Conservation (phyloP, 352 stramenopile species). For the Globisporangium mamillatum region DNA sequence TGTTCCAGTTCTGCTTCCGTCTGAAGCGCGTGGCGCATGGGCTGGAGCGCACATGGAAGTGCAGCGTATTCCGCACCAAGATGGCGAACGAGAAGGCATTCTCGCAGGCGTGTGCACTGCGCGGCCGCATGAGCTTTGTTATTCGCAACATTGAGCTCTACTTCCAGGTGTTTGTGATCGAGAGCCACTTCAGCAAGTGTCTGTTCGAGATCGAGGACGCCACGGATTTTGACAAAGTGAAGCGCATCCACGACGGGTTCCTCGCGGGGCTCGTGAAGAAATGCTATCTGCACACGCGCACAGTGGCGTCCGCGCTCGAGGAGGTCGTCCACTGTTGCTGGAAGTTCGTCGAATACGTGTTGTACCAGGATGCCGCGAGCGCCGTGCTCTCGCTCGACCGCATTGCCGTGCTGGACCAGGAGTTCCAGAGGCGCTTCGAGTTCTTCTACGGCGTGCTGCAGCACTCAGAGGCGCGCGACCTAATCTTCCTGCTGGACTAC, state of each 20-base stretch:
- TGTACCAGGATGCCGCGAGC: conserved; percentile 32
- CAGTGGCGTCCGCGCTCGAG: conserved; percentile 52
- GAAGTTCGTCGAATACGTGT: conserved; percentile 65
- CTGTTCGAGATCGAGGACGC: conserved; percentile 44
- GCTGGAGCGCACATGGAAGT: conserved; percentile 68
- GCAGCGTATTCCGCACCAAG: conserved; percentile 32
- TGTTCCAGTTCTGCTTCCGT: conserved; percentile 82
- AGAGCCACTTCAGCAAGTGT: conserved; percentile 58
- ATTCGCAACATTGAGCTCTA: conserved; percentile 69
- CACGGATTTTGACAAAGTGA: conserved; percentile 65
- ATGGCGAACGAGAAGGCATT: conserved; percentile 8
- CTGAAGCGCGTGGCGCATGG: conserved; percentile 70
- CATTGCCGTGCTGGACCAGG: conserved; percentile 39
- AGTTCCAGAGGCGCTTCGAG: conserved; percentile 59
- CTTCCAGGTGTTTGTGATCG: conserved; percentile 79
- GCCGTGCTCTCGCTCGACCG: conserved; percentile 27
- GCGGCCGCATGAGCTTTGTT: conserved; percentile 73
- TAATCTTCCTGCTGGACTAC: conserved; percentile 72
- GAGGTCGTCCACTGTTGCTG: conserved; percentile 65
- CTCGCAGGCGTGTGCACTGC: conserved; percentile 33
- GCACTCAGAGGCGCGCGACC: conserved; percentile 57
- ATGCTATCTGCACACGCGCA: conserved; percentile 70
- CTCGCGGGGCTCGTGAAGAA: conserved; percentile 62
- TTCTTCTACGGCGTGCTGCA: conserved; percentile 64
- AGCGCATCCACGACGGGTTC: conserved; percentile 68